These are phyloP conservation scores for Cutaneotrichosporon sp. DNA, from an alignment of 1,284 basidiomycete species.

Conservation along the genomic window DNA sequence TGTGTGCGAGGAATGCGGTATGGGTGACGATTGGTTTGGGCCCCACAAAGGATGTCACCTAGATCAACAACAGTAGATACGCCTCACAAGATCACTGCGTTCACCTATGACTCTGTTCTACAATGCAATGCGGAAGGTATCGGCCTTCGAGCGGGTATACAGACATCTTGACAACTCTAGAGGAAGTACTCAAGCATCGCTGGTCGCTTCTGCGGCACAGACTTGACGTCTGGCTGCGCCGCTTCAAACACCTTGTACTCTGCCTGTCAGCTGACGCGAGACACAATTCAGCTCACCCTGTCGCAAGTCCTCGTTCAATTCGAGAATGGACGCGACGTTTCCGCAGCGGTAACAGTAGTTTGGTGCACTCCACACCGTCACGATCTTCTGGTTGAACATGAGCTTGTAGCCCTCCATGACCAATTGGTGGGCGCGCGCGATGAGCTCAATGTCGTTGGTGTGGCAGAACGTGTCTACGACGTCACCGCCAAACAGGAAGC, in stretches of 20 bases:
- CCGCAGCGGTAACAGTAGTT: constrained; percentile 98
- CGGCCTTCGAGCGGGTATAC: constrained; percentile 4
- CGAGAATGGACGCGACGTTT: constrained; percentile 88
- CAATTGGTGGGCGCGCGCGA: constrained; percentile 94
- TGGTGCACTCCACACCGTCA: constrained; percentile 97
- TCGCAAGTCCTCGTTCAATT: constrained; percentile 82
- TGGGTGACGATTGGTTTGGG: background rate
- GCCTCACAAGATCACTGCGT: background rate
- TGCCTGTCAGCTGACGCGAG: constrained; percentile 26
- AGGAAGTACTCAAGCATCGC: constrained; percentile 52
- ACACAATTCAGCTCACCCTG: constrained; percentile 76
- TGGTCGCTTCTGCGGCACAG: constrained; percentile 83
- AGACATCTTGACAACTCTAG: constrained; percentile 20
- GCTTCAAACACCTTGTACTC: constrained; percentile 73
- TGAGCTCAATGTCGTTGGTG: constrained; percentile 87
- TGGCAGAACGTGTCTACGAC: constrained; percentile 87
- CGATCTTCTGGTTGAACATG: constrained; percentile 94
- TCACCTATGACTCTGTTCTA: constrained; percentile 3
- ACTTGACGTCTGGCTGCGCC: constrained; percentile 69
- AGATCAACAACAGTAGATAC: background rate
- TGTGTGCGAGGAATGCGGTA: background rate
- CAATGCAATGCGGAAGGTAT: constrained; percentile 12
- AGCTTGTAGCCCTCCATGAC: constrained; percentile 99
- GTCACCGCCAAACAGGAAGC: constrained; percentile 91
- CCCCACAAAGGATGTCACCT: background rate